Evolutionary conservation across 805 yeast genomes (phyloP), one percentile per base, ranked within the genome.

Genomic region (Naumovozyma castellii): DNA sequence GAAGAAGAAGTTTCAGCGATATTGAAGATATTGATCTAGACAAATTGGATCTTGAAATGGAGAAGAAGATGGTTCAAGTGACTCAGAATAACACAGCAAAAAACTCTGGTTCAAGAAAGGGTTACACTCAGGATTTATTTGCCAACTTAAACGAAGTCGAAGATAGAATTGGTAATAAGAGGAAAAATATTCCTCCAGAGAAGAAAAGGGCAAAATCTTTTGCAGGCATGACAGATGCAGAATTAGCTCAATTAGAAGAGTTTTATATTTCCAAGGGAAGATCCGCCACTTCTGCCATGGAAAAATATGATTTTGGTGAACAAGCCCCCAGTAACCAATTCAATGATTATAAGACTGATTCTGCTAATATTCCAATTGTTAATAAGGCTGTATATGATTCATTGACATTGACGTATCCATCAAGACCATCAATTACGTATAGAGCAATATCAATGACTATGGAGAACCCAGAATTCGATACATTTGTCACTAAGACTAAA

Each of bases 71-170:
- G 36, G 32, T 27, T 10, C 44, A 43, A 25, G 33, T 44, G 19
- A 59, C 64, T 4, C 44, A 50, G 30, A 42, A 42, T 20, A 57
- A 57, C 37, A 59, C 64, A 5, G 59, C 51, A 38, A 40, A 42
- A 5, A 59, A 59, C 36, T 54, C 64, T 0, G 64, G 64, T 3
- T 53, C 59, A 3, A 51, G 50, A 22, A 33, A 33, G 22, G 58
- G 59, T 9, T 57, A 48, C 34, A 54, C 62, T 1, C 62, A 59
- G 41, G 48, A 57, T 3, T 53, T 56, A 17, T 61, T 59, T 35
- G 51, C 60, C 3, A 56, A 61, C 28, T 41, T 60, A 37, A 54
- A 56, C 37, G 66, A 61, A 47, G 46, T 57, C 5, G 66, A 61
- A 41, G 66, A 61, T 46, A 47, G 55, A 41, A 36, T 46, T 17